These are phyloP conservation scores for Fonsecaea erecta DNA, from an alignment of 2,329 filamentous ascomycete genomes.

Conservation along the genomic window DNA sequence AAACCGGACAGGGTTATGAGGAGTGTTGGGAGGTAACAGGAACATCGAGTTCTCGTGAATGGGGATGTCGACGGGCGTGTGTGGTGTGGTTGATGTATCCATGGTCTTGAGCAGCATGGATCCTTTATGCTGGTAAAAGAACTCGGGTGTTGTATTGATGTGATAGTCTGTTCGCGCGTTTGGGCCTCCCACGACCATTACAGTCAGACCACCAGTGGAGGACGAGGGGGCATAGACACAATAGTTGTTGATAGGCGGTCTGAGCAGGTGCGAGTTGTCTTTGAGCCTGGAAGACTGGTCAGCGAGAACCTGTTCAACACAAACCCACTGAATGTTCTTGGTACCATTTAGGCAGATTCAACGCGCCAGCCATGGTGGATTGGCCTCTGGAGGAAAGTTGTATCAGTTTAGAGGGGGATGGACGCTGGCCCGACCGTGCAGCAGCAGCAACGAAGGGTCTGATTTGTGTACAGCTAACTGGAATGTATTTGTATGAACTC, in stretches of 20 bases:
- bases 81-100: conserved; percentile 61
- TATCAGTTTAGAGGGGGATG: neutral
- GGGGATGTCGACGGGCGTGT: conserved; percentile 76
- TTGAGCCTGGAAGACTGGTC: conserved; percentile 68
- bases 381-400: neutral
- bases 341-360: conserved; percentile 55
- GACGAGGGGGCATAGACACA: conserved; percentile 77
- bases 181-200: conserved; percentile 89
- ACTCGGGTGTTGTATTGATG: conserved; percentile 94
- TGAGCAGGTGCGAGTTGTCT: conserved; percentile 86
- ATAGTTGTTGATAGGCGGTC: conserved; percentile 96
- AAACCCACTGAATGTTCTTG: neutral
- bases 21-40: conserved; percentile 88
- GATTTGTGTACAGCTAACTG: neutral
- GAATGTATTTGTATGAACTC: neutral
- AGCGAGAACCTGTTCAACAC: neutral
- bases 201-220: conserved; percentile 91
- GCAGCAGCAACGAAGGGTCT: neutral
- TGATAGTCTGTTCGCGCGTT: conserved; percentile 98
- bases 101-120: conserved; percentile 93
- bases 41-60: conserved; percentile 95
- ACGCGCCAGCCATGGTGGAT: conserved; percentile 30
- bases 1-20: conserved; percentile 93
- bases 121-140: conserved; percentile 96
- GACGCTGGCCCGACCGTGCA: neutral